These are phyloP conservation scores for Talaromyces nanjingensis DNA, from an alignment of 495 filamentous ascomycete species.

Conservation along the genomic window DNA sequence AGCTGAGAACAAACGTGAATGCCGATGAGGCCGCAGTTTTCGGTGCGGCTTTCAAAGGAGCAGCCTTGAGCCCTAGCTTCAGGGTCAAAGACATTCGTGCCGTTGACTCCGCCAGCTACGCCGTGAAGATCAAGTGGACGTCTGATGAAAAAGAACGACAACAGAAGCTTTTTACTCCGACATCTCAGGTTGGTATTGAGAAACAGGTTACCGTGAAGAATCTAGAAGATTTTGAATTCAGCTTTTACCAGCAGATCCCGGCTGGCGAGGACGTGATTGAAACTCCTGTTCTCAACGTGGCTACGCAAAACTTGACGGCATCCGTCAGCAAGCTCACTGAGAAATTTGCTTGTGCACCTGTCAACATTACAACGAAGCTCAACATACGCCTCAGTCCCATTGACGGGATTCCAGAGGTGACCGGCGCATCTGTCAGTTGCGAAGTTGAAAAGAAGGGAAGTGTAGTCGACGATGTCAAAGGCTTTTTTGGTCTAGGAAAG, in stretches of 20 bases:
- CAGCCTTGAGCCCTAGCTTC: conserved; percentile 86
- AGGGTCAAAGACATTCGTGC: conserved; percentile 92
- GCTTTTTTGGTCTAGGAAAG: conserved; percentile 88
- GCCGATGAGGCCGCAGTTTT: conserved; percentile 96
- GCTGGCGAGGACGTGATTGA: conserved; percentile 37
- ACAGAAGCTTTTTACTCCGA: conserved; percentile 73
- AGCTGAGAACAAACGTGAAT: conserved; percentile 90
- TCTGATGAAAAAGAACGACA: conserved; percentile 55
- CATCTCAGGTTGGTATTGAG: conserved; percentile 66
- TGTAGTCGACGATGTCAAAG: conserved; percentile 88
- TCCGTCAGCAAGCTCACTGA: conserved; percentile 68
- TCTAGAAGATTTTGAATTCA: conserved; percentile 74
- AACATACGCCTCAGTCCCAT: conserved; percentile 61
- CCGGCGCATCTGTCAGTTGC: conserved; percentile 72
- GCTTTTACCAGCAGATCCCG: conserved; percentile 64
- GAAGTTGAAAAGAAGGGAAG: conserved; percentile 75
- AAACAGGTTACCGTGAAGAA: conserved; percentile 89
- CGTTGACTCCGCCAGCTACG: conserved; percentile 64
- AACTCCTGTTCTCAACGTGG: conserved; percentile 44
- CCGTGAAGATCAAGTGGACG: conserved; percentile 62
- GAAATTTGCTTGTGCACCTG: conserved; percentile 65
- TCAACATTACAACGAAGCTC: conserved; percentile 75
- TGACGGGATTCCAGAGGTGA: conserved; percentile 78
- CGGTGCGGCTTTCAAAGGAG: conserved; percentile 91
- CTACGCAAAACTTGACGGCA: conserved; percentile 77